Evolutionary conservation across 2,329 filamentous ascomycete species (phyloP).

Genomic region (Aspergillus neotritici): DNA sequence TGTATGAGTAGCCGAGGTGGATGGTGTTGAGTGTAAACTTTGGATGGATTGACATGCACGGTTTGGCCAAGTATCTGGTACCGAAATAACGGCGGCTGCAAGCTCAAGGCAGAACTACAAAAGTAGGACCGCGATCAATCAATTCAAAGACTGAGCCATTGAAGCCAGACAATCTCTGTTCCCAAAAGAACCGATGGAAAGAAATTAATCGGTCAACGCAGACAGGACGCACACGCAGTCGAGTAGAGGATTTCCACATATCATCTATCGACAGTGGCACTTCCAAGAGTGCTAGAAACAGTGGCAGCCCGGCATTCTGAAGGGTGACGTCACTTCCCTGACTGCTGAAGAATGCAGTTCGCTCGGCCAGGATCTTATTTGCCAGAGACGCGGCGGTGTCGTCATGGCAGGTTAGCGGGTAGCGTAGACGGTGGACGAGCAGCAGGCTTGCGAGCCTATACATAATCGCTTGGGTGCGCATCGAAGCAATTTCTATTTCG

Average conservation of each 20-base stretch:
- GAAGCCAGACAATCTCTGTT: background rate
- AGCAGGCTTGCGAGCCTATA: constrained; percentile 3
- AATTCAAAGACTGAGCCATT: too few species aligned
- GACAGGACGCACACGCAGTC: constrained; percentile 1
- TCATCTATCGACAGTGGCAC: background rate
- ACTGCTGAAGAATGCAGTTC: background rate
- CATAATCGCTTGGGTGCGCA: constrained; percentile 7
- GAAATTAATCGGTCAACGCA: constrained; percentile 1
- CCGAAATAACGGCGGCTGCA: too few species aligned
- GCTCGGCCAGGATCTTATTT: constrained; percentile 6
- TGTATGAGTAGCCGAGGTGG: too few species aligned
- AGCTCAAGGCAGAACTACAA: too few species aligned
- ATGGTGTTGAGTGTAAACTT: too few species aligned
- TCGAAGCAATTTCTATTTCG: constrained; percentile 1
- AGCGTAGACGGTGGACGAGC: constrained; percentile 6
- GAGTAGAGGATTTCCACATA: constrained; percentile 2
- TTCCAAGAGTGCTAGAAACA: constrained; percentile 3
- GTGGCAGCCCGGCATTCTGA: constrained; percentile 1
- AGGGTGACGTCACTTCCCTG: background rate
- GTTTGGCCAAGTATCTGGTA: too few species aligned
- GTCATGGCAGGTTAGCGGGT: background rate
- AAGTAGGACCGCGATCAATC: too few species aligned
- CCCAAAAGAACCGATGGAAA: constrained; percentile 1
- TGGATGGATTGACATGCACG: too few species aligned
- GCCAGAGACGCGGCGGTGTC: constrained; percentile 1